phyloP scores from a whole-genome alignment of 768 basidiomycete species.

The Hysterangium stoloniferum region DNA sequence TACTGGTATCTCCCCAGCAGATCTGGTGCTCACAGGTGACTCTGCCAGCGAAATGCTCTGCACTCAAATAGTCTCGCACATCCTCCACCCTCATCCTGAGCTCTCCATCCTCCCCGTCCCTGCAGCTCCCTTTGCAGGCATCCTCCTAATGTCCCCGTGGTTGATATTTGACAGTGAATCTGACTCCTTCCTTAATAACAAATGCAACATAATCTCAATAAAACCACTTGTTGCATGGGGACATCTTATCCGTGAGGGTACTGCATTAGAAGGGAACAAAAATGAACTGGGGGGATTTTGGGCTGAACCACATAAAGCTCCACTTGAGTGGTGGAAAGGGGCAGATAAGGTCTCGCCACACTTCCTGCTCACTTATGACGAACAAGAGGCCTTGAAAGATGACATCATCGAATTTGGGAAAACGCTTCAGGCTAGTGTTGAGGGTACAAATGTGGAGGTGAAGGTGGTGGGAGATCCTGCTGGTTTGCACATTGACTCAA shows the following conservation, averaged over 20 bases:
- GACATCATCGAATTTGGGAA: neutral
- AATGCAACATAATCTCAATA: neutral
- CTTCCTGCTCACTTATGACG: conserved; percentile 1
- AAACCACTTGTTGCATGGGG: neutral
- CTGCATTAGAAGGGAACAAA: neutral
- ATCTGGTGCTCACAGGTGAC: conserved; percentile 17
- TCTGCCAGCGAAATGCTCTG: conserved; percentile 18
- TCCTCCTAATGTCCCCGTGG: conserved; percentile 15
- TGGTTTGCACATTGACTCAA: neutral
- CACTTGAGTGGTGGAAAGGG: conserved; percentile 1
- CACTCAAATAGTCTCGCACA: conserved; percentile 16
- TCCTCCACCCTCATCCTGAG: conserved; percentile 16
- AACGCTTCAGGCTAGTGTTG: neutral
- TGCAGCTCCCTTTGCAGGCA: conserved; percentile 9
- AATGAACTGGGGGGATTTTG: neutral
- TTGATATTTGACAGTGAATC: conserved; percentile 6
- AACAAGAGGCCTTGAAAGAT: neutral
- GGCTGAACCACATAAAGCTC: conserved; percentile 8
- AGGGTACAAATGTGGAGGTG: neutral
- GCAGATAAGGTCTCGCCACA: neutral
- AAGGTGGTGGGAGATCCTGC: neutral
- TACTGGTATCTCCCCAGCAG: conserved; percentile 13
- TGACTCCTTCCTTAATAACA: conserved; percentile 1
- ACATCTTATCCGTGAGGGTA: neutral
- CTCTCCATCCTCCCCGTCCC: neutral